A percentile compares a stretch with the other conserved stretches of the same genome.
phyloP scores from a whole-genome alignment of 2,329 filamentous ascomycete genomes.

The Scleromitrula shiraiana region DNA sequence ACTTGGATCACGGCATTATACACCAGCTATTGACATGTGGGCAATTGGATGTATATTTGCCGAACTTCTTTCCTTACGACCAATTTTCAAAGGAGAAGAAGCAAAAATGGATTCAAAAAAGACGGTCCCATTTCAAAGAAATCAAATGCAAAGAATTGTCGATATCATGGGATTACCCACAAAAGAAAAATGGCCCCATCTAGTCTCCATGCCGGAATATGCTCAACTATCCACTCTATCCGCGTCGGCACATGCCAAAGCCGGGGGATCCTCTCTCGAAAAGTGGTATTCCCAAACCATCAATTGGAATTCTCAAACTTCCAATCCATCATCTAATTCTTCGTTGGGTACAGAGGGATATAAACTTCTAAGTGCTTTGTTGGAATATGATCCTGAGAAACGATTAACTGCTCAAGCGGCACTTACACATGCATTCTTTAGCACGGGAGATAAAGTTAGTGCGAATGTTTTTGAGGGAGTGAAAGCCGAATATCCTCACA shows the following conservation, averaged over 20 bases:
- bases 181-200: constrained; percentile 80
- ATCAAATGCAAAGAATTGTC: constrained; percentile 98
- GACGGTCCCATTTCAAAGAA: constrained; percentile 91
- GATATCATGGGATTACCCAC: constrained; percentile 90
- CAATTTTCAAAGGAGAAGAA: constrained; percentile 98
- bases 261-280: constrained; percentile 47
- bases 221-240: constrained; percentile 55
- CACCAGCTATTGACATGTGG: constrained; percentile 95
- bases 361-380: constrained; percentile 68
- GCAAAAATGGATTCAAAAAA: constrained; percentile 99
- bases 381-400: constrained; percentile 90
- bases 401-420: constrained; percentile 82
- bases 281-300: constrained; percentile 72
- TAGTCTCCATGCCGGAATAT: constrained; percentile 83
- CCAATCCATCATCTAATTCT: constrained; percentile 36
- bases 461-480: constrained; percentile 87
- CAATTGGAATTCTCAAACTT: constrained; percentile 46
- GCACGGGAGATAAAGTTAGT: constrained; percentile 57
- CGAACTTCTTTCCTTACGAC: constrained; percentile 78
- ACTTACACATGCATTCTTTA: constrained; percentile 86
- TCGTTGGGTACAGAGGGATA: constrained; percentile 70
- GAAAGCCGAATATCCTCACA: constrained; percentile 80
- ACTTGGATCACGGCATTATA: constrained; percentile 90
- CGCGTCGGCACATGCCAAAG: constrained; percentile 35
- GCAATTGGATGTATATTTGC: constrained; percentile 97